Evolutionary conservation across 768 basidiomycete species (phyloP), one percentile per base, ranked within the genome.

Genomic region (Russula sp.): DNA sequence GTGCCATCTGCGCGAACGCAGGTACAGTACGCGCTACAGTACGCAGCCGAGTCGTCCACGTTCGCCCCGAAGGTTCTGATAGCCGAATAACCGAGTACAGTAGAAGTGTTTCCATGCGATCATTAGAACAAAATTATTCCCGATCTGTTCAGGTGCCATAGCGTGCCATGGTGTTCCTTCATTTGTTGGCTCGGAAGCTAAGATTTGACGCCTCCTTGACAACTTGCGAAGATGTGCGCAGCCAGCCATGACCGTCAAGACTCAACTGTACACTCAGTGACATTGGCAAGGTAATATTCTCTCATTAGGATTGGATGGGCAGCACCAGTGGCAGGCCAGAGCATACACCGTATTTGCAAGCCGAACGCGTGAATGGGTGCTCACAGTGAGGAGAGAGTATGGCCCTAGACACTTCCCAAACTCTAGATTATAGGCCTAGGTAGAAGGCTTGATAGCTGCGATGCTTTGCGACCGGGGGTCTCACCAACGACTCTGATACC

Each of bases 131-230:
- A 16, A 3, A 18, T 38, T 3, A 1, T 49, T 26, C 1, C 22
- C 57, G 57, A 46, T 46, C 4, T 59, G 18, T 24, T 59, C 57
- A n/a, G 42, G 57, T 57, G n/a, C n/a, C n/a, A n/a, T n/a, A n/a
- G n/a, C n/a, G n/a, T 44, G 44, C 20, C 30, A 57, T 46, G 46
- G 44, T 10, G 24, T 22, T 7, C n/a, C 34, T 22, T 11, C 5
- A 34, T 22, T 2, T 11, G 20, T 38, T 26, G 5, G 9, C 34
- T 14, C 9, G 8, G 32, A 38, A 24, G 22, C 10, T 11, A 24
- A 34, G 3, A 16, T 30, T 52, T 30, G 44, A 22, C 10, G 2
- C 26, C 28, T 6, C 28, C 16, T 51, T 18, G 44, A 46, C 50
- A 28, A 51, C 28, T 28, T 51, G 14, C 16, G 8, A 20, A 6